Conservation (phyloP, 73 alveolate genomes). For the Symbiodinium natans region DNA sequence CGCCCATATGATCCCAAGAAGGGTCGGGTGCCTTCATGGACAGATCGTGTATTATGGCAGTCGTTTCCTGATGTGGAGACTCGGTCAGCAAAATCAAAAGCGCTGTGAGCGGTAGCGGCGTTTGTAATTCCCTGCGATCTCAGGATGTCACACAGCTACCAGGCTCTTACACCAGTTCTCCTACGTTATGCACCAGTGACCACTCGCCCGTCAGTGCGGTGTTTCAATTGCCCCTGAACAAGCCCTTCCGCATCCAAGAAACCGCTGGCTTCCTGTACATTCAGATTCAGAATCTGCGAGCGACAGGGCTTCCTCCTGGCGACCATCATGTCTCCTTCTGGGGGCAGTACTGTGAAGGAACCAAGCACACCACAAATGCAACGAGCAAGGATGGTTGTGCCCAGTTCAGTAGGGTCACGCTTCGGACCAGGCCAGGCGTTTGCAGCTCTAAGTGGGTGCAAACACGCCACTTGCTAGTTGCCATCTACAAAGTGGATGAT, state of each 20-base stretch:
- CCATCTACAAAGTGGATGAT: conserved; percentile 79
- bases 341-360: conserved; percentile 67
- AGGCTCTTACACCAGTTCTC: conserved; percentile 52
- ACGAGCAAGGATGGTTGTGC: conserved; percentile 56
- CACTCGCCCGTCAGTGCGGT: conserved; percentile 81
- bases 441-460: conserved; percentile 64
- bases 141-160: conserved; percentile 21
- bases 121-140: too few relatives aligned
- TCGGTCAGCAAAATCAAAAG: too few relatives aligned
- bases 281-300: conserved; percentile 33
- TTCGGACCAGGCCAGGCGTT: conserved; percentile 31
- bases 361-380: conserved; percentile 56
- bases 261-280: not conserved
- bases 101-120: not conserved
- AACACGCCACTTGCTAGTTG: conserved; percentile 66
- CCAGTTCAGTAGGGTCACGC: conserved; percentile 11
- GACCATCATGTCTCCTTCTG: conserved; percentile 81
- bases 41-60: conserved; percentile 73
- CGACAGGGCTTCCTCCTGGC: conserved; percentile 43
- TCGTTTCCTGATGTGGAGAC: conserved; percentile 51
- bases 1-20: conserved; percentile 41
- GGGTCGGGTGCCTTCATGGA: conserved; percentile 69
- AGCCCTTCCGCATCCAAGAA: conserved; percentile 32
- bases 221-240: conserved; percentile 41
- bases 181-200: conserved; percentile 54